phyloP scores from a whole-genome alignment of 257 asterid genomes.

The Echium plantagineum region DNA sequence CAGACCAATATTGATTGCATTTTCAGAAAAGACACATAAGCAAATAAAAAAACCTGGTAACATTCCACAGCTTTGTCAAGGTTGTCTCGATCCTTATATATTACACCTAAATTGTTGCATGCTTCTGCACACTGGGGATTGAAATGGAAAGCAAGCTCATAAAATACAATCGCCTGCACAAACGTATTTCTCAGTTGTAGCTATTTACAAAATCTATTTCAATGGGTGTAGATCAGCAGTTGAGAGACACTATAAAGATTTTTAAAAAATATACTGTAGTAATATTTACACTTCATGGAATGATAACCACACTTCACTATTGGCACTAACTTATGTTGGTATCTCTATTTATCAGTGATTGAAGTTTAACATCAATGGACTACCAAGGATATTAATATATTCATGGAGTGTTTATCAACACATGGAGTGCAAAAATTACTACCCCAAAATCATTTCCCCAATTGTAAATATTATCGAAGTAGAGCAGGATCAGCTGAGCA shows the following conservation, averaged over 20 bases:
- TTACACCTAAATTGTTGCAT: constrained; percentile 97
- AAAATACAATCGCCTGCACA: constrained; percentile 91
- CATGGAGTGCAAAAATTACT: no score
- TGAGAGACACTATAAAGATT: no score
- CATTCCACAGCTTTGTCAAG: constrained; percentile 99
- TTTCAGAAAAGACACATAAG: constrained; percentile 11
- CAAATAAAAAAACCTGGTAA: constrained; percentile 60
- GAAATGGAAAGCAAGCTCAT: constrained; percentile 99
- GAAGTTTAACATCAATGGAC: no score
- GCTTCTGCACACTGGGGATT: constrained; percentile 99
- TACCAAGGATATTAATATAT: no score
- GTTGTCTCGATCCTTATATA: constrained; percentile 95
- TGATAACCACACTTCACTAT: no score
- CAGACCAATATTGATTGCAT: constrained; percentile 8
- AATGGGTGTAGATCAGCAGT: background rate
- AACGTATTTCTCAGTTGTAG: constrained; percentile 4
- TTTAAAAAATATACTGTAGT: no score
- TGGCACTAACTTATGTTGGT: no score
- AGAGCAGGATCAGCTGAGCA: background rate
- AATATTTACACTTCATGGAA: no score
- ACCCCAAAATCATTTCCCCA: background rate
- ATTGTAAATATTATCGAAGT: background rate
- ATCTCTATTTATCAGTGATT: no score
- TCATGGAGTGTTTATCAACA: no score
- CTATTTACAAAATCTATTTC: background rate